Evolutionary conservation across 495 filamentous ascomycete genomes (phyloP).

Genomic region (Penicillium salamii): DNA sequence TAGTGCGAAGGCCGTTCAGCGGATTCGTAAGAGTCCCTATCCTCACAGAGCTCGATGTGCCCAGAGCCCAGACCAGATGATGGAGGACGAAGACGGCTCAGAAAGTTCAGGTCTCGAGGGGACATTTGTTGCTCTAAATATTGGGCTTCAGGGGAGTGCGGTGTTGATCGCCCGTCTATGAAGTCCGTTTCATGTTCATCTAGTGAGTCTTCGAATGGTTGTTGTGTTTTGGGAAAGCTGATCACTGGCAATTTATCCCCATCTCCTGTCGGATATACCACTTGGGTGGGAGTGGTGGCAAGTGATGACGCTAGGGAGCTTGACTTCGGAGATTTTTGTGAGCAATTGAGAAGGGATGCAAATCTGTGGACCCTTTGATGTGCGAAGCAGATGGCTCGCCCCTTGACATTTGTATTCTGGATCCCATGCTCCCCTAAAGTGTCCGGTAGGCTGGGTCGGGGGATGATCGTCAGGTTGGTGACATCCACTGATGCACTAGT

Average conservation of each 20-base stretch:
- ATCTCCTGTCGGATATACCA: slow-evolving; percentile 27
- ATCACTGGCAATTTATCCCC: slow-evolving; percentile 42
- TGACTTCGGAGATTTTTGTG: slow-evolving; percentile 31
- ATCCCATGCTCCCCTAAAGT: slow-evolving; percentile 30
- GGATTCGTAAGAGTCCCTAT: slow-evolving; percentile 53
- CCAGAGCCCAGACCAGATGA: slow-evolving; percentile 52
- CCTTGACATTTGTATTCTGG: slow-evolving; percentile 31
- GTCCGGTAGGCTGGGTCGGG: slow-evolving; percentile 25
- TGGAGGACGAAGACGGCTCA: slow-evolving; percentile 36
- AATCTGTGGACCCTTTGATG: slow-evolving; percentile 34
- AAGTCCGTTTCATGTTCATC: slow-evolving; percentile 35
- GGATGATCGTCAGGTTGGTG: slow-evolving; percentile 31
- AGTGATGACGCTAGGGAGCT: slow-evolving; percentile 30
- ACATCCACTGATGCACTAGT: slow-evolving; percentile 31
- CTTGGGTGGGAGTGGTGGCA: slow-evolving; percentile 32
- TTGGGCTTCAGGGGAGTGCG: slow-evolving; percentile 32
- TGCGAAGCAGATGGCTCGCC: slow-evolving; percentile 34
- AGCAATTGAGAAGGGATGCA: slow-evolving; percentile 33
- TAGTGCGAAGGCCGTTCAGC: slow-evolving; percentile 70
- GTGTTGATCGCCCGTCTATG: slow-evolving; percentile 29
- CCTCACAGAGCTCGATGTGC: slow-evolving; percentile 57
- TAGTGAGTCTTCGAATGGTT: slow-evolving; percentile 25
- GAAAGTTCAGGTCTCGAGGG: slow-evolving; percentile 32
- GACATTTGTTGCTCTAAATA: slow-evolving; percentile 39
- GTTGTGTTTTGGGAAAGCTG: slow-evolving; percentile 35